Conservation (phyloP, 345 rosid genomes). For the Mercurialis annua region DNA sequence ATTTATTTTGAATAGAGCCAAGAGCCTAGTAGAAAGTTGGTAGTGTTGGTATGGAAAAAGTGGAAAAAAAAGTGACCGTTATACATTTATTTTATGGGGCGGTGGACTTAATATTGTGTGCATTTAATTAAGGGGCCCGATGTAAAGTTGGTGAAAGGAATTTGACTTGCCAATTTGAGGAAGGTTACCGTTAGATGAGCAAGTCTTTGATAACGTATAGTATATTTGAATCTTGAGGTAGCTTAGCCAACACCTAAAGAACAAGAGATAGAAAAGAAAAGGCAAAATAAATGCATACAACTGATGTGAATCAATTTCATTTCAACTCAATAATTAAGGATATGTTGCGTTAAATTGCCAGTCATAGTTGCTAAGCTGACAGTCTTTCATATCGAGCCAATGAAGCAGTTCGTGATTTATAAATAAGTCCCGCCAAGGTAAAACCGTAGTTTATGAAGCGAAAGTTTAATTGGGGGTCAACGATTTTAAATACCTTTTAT, state of each 20-base stretch:
- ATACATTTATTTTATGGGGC: slow-evolving; percentile 1
- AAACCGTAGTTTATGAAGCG: too few relatives aligned
- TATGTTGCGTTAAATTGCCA: too few relatives aligned
- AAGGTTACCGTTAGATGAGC: slow-evolving; percentile 17
- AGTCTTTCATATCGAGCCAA: too few relatives aligned
- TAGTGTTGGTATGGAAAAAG: not conserved
- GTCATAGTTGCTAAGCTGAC: too few relatives aligned
- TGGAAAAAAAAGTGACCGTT: slow-evolving; percentile 18
- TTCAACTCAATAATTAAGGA: too few relatives aligned
- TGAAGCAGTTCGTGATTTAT: too few relatives aligned
- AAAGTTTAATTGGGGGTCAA: too few relatives aligned
- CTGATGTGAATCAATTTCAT: too few relatives aligned
- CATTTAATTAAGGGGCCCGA: too few relatives aligned
- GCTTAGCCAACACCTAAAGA: not conserved
- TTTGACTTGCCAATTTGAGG: not conserved
- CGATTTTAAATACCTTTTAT: too few relatives aligned
- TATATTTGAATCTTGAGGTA: not conserved
- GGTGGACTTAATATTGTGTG: not conserved
- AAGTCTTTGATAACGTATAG: not conserved
- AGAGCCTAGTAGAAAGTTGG: not conserved
- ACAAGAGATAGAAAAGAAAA: not conserved
- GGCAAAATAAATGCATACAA: too few relatives aligned
- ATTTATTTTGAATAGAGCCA: slow-evolving; percentile 7
- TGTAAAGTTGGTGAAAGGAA: not conserved
- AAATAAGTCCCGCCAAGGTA: too few relatives aligned